Base-by-base conservation (phyloP, 1,139 yeast genomes). In the Kluyveromyces marxianus region DNA sequence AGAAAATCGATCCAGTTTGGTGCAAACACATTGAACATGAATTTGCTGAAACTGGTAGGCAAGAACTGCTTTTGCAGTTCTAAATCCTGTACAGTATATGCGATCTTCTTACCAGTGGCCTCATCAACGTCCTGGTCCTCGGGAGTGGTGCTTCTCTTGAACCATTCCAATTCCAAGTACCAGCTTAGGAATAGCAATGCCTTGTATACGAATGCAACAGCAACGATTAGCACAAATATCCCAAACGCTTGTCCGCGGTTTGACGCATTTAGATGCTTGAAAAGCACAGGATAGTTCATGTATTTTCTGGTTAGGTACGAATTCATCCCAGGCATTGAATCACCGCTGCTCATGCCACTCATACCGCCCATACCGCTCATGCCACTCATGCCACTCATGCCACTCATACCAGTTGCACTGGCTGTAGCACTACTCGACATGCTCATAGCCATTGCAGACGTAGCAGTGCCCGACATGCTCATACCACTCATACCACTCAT, bases 181-280 rank as follows among this genome's bases (percentile, higher is more conserved):
- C 78, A 73, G 50, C 78, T 72, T 25, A 74, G 52, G 59, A 82
- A 83, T 42, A 77, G 75, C 26, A 81, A 49, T 3, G 83, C 81
- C 57, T 84, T 74, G 48, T 80, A 70, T 37, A 73, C 64, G 54
- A 83, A 76, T 0, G 82, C 81, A 10, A 77, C 67, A 33, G 74
- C 72, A 56, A 83, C 76, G 31, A 84, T 61, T 31, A 81, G 66
- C 37, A 80, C 65, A 57, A 83, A 84, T 25, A 84, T 82, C 32
- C 90, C 94, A 61, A 83, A 83, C 0, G 86, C 89, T 48, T 75
- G 73, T 10, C 73, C 88, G 27, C 75, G 75, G 41, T 67, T 69
- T 3, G 66, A 53, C 3, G 92, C 90, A 21, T 59, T 54, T 44
- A 84, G 65, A 0, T 66, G 64, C 48, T 70, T 64, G 68, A 83